A percentile compares a stretch with the other conserved stretches of the same genome.
Evolutionary conservation across 1,284 basidiomycete species (phyloP).

Genomic region (Tylopilus sp.): DNA sequence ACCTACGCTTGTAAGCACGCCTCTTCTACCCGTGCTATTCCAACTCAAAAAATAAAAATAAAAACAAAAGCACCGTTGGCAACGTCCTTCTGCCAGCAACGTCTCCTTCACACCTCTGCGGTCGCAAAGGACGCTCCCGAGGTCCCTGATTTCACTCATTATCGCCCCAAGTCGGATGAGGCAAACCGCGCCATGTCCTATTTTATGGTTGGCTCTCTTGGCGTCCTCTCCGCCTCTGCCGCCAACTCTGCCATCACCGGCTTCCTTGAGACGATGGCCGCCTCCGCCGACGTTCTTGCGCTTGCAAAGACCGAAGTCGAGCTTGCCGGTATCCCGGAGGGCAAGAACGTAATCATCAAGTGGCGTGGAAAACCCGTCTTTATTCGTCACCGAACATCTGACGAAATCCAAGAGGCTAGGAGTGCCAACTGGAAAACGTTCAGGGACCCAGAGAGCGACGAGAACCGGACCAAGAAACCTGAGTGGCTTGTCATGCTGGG

Average conservation of each 20-base stretch:
- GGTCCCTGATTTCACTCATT: constrained; percentile 87
- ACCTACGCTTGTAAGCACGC: constrained; percentile 62
- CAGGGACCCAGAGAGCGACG: constrained; percentile 92
- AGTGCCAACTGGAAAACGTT: constrained; percentile 79
- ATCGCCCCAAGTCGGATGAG: constrained; percentile 69
- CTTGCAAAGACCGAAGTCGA: constrained; percentile 98
- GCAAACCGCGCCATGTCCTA: constrained; percentile 88
- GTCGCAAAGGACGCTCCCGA: constrained; percentile 62
- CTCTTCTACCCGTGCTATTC: constrained; percentile 9
- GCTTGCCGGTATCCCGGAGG: constrained; percentile 88
- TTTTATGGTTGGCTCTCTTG: constrained; percentile 96
- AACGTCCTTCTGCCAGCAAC: constrained; percentile 58
- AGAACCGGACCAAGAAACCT: constrained; percentile 86
- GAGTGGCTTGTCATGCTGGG: constrained; percentile 99
- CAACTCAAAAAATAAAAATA: constrained; percentile 15
- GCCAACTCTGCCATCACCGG: constrained; percentile 94
- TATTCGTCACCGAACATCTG: constrained; percentile 92
- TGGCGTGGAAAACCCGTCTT: constrained; percentile 99
- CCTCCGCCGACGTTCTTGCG: constrained; percentile 96
- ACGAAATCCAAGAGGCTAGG: constrained; percentile 95
- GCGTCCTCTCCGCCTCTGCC: constrained; percentile 89
- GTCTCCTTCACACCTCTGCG: constrained; percentile 71
- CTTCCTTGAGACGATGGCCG: constrained; percentile 94
- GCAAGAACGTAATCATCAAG: constrained; percentile 97
- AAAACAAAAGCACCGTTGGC: constrained; percentile 41